A percentile compares a stretch with the other conserved stretches of the same genome.
Conservation (phyloP, 345 rosid genomes). For the rapeseed (Brassica napus) region DNA sequence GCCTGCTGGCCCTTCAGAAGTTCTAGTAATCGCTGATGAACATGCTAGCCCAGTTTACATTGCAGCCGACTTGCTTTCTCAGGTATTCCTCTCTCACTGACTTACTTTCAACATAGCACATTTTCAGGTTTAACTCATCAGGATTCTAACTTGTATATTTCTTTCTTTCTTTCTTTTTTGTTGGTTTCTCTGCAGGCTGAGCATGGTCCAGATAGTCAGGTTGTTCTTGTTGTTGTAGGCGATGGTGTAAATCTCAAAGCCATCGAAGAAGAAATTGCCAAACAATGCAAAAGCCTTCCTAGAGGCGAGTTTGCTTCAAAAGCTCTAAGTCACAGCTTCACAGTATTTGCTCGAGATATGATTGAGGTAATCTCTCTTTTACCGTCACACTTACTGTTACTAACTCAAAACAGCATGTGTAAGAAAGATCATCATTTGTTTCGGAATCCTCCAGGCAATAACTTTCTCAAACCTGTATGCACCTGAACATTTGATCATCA, state of each 20-base stretch:
- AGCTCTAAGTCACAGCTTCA: conserved; percentile 85
- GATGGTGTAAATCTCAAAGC: conserved; percentile 69
- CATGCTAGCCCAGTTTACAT: conserved; percentile 81
- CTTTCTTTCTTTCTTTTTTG: neutral
- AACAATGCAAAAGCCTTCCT: conserved; percentile 73
- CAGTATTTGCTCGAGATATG: conserved; percentile 76
- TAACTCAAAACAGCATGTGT: neutral
- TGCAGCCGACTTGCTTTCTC: conserved; percentile 93
- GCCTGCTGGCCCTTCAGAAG: conserved; percentile 99
- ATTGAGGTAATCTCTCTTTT: conserved; percentile 54
- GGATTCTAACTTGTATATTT: too few relatives aligned
- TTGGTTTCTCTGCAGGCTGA: conserved; percentile 65
- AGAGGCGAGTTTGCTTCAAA: conserved; percentile 81
- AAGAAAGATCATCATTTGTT: neutral
- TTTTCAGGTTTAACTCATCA: neutral
- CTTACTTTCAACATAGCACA: neutral
- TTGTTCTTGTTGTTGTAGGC: conserved; percentile 86
- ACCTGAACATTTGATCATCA: conserved; percentile 88
- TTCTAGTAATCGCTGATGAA: conserved; percentile 83
- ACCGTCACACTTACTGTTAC: neutral
- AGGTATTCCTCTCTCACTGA: conserved; percentile 48
- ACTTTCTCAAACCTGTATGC: conserved; percentile 88
- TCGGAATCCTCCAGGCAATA: conserved; percentile 51
- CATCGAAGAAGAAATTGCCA: conserved; percentile 74
- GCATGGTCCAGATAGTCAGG: conserved; percentile 98